Base-by-base conservation (phyloP, 441 rosid genomes). In the Melastoma candidum region DNA sequence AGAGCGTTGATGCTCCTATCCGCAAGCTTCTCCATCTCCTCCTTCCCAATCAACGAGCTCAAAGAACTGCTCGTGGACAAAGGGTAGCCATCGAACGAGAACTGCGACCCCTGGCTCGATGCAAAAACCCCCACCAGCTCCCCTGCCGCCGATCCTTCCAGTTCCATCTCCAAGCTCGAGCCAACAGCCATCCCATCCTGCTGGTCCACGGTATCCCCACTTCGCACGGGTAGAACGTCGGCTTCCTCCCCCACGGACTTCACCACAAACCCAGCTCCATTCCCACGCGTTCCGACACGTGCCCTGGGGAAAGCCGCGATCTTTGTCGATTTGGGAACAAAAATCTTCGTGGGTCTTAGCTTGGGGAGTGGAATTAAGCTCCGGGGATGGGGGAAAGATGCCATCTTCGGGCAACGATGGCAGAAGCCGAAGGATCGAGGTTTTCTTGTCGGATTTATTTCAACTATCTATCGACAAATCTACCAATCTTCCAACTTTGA, bases 111-210 rank as follows among this genome's bases (percentile, higher is more conserved):
- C 32, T 85, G 87, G 14, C 65, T 73, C 57, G 74, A 60, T 48
- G 68, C 75, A 64, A 83, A 82, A 13, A 86, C 95, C 48, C 77
- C 77, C 58, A 79, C 82, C 52, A 82, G 49, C 49, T 80, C 85
- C 63, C 29, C 44, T 61, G 41, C 44, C 55, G 25, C 61, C 26
- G 12, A 53, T n/a, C 27, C 48, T 45, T 43, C 67, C 53, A 68
- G 68, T 14, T 68, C 74, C 73, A 74, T 82, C 58, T 68, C 67
- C 63, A 68, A 78, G 43, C 51, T 61, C 57, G 78, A 67, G 8
- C 41, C 41, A 4, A 8, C 41, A 63, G 60, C 47, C 41, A 80
- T 44, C 32, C 74, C 94, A 63, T 80, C 89, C 60, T 72, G 84
- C 53, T 72, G 74, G 73, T 80, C 84, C 12, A 60, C 64, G 12